Percentiles rank a stretch among this genome's conserved stretches.
phyloP scores from a whole-genome alignment of 371 early-diverging fungal genomes.

The Mortierella sp. region DNA sequence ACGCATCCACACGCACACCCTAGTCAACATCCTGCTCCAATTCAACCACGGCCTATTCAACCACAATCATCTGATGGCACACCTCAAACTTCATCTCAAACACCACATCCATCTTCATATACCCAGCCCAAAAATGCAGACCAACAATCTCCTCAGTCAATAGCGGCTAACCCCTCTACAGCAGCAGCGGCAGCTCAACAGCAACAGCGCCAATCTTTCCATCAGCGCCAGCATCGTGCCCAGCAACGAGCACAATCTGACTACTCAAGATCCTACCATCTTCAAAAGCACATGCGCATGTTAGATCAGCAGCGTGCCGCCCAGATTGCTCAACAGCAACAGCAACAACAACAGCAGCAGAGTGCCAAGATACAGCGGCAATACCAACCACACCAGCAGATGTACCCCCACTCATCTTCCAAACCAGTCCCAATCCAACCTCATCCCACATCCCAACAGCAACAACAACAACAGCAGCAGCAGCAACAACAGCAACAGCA shows the following conservation, averaged over 20 bases:
- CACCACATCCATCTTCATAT: slow-evolving; percentile 9
- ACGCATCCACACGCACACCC: background rate
- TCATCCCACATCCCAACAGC: slow-evolving; percentile 8
- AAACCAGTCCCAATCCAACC: slow-evolving; percentile 13
- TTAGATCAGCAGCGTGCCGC: slow-evolving; percentile 41
- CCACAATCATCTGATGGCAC: background rate
- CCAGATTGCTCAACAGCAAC: slow-evolving; percentile 25
- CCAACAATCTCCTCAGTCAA: background rate
- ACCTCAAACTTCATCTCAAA: background rate
- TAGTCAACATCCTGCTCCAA: slow-evolving; percentile 12
- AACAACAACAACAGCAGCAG: slow-evolving; percentile 28
- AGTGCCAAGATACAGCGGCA: slow-evolving; percentile 32
- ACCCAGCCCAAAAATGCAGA: slow-evolving; percentile 1
- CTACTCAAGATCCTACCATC: slow-evolving; percentile 45
- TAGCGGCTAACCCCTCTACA: slow-evolving; percentile 2
- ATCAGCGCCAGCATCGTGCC: slow-evolving; percentile 44
- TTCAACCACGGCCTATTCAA: slow-evolving; percentile 31
- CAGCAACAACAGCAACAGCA: slow-evolving; percentile 32
- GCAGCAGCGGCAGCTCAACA: slow-evolving; percentile 17
- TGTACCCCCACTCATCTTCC: slow-evolving; percentile 26
- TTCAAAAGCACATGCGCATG: slow-evolving; percentile 51
- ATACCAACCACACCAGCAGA: slow-evolving; percentile 47
- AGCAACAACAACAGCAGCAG: slow-evolving; percentile 24
- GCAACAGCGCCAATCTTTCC: slow-evolving; percentile 40
- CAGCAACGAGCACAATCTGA: slow-evolving; percentile 46